phyloP scores from a whole-genome alignment of 257 asterid species.

The Eucommia ulmoides region DNA sequence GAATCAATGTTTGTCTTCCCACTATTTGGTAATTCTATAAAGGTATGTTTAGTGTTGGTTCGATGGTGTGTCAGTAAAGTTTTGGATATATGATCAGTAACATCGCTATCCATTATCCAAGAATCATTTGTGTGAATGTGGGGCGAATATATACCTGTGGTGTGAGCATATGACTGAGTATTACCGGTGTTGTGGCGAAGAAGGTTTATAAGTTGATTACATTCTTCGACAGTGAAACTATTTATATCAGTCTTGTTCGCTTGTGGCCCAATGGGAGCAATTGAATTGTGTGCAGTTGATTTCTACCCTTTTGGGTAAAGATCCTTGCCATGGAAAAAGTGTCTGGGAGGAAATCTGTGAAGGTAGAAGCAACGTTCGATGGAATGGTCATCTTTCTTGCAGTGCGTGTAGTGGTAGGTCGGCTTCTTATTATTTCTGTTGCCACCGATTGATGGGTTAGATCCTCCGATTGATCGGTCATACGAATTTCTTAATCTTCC shows the following conservation, averaged over 20 bases:
- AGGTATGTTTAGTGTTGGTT: neutral
- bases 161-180: neutral
- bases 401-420: neutral
- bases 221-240: neutral
- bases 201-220: neutral
- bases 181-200: neutral
- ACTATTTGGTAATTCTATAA: neutral
- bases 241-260: neutral
- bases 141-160: neutral
- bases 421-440: neutral
- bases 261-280: neutral
- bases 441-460: no score
- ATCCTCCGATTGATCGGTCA: no score
- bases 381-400: neutral
- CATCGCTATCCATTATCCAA: neutral
- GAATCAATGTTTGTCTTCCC: neutral
- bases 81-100: neutral
- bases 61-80: no score
- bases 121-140: neutral
- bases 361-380: neutral
- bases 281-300: neutral
- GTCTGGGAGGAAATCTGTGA: neutral
- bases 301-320: neutral
- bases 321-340: neutral
- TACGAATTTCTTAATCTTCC: neutral